Base-by-base conservation (phyloP, 2,329 filamentous ascomycete species). In the Penicillium sclerotigenum region DNA sequence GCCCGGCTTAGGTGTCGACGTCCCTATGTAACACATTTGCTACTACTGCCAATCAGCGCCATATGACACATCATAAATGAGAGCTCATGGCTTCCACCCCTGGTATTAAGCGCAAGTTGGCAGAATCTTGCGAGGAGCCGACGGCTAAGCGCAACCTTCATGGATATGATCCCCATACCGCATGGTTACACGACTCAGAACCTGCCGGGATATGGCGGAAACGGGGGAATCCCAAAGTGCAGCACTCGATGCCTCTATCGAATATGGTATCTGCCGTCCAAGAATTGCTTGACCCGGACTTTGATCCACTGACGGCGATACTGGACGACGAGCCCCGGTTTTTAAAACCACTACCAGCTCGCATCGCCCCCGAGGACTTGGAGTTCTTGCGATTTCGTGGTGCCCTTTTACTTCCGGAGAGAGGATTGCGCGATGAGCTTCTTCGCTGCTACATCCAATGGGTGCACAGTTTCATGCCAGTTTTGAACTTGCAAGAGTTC, bases 401-500 rank as follows among this genome's bases (percentile, higher is more conserved):
- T 4, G 90, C 90, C 1, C 77, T 96, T 56, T 84, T 85, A 4
- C 81, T 96, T 43, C 91, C 91, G 2, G 79, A 82, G 45, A 74
- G 80, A 4, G 76, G 80, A 1, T 77, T 96, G 43, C 88, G 91
- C 67, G 88, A 87, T 71, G 90, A 90, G 54, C 80, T 96, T 26
- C 77, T 96, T 6, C 83, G 86, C 62, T 85, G 86, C 22, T 96
- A 93, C 69, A 81, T 91, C 62, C 88, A 94, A 76, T 95, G 87
- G 72, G 89, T 96, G 11, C 88, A 96, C 71, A 91, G 90, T 13
- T 96, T 90, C 70, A 94, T 96, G 90, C 91, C 91, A 13, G 79
- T 95, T 40, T 75, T 96, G 61, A 90, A 85, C 53, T 65, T 85
- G 41, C 80, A 83, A 58, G 80, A 83, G 26, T 80, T 85, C 58